These are phyloP conservation scores for Termitomyces sp. DNA, from an alignment of 768 basidiomycete genomes.

Conservation along the genomic window DNA sequence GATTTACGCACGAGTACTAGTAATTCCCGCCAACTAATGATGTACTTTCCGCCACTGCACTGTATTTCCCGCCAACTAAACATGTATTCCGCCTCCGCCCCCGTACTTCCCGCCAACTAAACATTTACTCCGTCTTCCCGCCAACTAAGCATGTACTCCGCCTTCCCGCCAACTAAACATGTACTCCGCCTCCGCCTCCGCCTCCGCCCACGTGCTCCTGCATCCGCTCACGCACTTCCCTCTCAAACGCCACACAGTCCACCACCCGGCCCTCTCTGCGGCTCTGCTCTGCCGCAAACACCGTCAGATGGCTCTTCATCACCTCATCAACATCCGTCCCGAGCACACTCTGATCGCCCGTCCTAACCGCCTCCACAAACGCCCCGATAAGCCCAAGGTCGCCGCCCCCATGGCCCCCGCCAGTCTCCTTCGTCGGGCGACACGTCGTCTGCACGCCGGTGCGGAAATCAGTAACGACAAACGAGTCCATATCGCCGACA, in stretches of 20 bases:
- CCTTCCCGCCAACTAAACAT: no score
- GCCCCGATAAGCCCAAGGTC: constrained; percentile 70
- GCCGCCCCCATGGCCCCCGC: constrained; percentile 81
- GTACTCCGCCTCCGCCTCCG: no score
- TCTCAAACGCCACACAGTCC: constrained; percentile 64
- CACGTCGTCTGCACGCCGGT: constrained; percentile 39
- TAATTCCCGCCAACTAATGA: no score
- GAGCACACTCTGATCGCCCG: constrained; percentile 54
- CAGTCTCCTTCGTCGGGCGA: constrained; percentile 43
- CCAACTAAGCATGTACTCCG: no score
- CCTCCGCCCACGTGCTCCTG: no score
- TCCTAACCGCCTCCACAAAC: constrained; percentile 73
- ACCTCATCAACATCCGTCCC: constrained; percentile 67
- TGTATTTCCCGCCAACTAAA: no score
- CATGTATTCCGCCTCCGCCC: no score
- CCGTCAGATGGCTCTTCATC: constrained; percentile 72
- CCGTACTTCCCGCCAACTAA: no score
- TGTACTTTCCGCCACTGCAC: no score
- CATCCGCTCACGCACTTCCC: constrained; percentile 25
- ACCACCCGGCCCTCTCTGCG: constrained; percentile 65
- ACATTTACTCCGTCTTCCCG: no score
- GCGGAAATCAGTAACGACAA: constrained; percentile 75
- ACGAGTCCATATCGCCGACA: constrained; percentile 76
- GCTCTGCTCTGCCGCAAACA: constrained; percentile 85
- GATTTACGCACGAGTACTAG: no score